A percentile compares a stretch with the other conserved stretches of the same genome.
Evolutionary conservation across 2,329 filamentous ascomycete genomes (phyloP).

Genomic region (Cladosporium sp.): DNA sequence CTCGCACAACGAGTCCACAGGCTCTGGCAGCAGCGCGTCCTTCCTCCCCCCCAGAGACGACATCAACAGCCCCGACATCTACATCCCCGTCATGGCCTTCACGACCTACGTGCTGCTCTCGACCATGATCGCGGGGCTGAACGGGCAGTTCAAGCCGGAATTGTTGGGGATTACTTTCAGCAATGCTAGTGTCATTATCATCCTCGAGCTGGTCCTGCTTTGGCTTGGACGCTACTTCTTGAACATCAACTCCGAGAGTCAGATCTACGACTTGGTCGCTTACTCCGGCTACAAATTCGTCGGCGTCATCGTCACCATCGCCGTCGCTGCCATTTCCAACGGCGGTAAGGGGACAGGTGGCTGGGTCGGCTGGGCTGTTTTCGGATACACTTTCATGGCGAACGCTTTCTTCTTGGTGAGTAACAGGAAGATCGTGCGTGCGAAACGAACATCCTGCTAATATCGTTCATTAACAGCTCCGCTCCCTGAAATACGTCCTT

Average conservation of each 20-base stretch:
- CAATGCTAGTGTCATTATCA: conserved; percentile 74
- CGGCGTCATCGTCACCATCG: conserved; percentile 85
- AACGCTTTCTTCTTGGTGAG: conserved; percentile 90
- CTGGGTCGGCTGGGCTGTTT: conserved; percentile 84
- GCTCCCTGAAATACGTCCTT: conserved; percentile 92
- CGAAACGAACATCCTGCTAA: not conserved
- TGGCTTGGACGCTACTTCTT: conserved; percentile 92
- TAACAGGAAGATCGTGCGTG: conserved; percentile 38
- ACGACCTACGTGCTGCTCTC: conserved; percentile 96
- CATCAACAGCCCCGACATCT: conserved; percentile 98
- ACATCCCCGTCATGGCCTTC: conserved; percentile 96
- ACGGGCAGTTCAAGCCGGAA: conserved; percentile 90
- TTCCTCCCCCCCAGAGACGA: conserved; percentile 93
- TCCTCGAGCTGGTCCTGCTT: conserved; percentile 83
- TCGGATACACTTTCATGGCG: conserved; percentile 86
- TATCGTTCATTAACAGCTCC: conserved; percentile 62
- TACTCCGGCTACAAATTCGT: conserved; percentile 99
- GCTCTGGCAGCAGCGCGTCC: conserved; percentile 56
- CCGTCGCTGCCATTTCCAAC: conserved; percentile 72
- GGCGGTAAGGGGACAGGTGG: conserved; percentile 77
- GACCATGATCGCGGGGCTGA: conserved; percentile 81
- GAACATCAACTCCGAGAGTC: conserved; percentile 88
- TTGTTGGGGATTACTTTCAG: conserved; percentile 86
- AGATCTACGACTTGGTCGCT: conserved; percentile 88
- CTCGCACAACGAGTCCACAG: conserved; percentile 53